Conservation (phyloP, 805 yeast species). For the Cyberlindnera euphorbiae region DNA sequence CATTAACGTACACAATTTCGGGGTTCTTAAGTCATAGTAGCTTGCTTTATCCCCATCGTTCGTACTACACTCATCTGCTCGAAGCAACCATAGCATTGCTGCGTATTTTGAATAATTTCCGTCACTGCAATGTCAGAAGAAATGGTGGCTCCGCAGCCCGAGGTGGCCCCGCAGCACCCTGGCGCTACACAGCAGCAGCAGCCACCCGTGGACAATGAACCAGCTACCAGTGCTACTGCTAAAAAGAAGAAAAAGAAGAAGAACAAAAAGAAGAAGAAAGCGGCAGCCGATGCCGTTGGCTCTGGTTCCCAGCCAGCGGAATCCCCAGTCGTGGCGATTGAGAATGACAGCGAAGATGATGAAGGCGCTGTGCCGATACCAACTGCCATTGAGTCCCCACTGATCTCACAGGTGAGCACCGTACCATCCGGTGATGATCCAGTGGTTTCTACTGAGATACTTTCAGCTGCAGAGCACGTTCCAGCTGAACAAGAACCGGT, state of each 20-base stretch:
- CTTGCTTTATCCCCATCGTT: too few species aligned
- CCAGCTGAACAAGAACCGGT: background rate
- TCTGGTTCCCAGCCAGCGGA: background rate
- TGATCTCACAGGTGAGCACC: background rate
- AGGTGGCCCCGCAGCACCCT: background rate
- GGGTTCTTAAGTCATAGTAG: too few species aligned
- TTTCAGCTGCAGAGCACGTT: background rate
- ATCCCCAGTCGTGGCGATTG: background rate
- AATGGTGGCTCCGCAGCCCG: constrained; percentile 1
- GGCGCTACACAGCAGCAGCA: background rate
- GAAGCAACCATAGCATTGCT: too few species aligned
- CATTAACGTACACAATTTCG: too few species aligned
- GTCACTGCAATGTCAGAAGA: constrained; percentile 6
- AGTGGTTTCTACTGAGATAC: background rate
- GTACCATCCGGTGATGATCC: background rate
- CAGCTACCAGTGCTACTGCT: background rate
- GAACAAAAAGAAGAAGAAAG: constrained; percentile 9
- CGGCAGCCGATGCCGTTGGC: background rate
- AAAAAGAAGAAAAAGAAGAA: constrained; percentile 9
- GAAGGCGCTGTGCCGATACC: background rate
- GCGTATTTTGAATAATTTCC: too few species aligned
- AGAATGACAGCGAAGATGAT: background rate
- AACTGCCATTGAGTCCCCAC: background rate
- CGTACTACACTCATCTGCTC: too few species aligned
- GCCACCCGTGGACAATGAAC: background rate